Evolutionary conservation across 2,329 filamentous ascomycete genomes (phyloP).

Genomic region (Colletotrichum tabaci): DNA sequence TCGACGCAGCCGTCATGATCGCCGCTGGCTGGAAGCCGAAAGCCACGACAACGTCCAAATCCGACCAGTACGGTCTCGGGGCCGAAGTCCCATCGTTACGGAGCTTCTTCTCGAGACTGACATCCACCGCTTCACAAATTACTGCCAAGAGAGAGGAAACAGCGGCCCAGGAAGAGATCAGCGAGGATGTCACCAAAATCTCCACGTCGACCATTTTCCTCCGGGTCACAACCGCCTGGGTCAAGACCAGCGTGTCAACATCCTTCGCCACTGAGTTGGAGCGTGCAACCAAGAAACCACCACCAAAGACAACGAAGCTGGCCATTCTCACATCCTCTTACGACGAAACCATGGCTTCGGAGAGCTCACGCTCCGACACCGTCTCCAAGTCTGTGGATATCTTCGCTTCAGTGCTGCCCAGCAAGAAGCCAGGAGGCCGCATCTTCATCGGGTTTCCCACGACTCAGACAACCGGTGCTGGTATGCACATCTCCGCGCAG

Average conservation of each 20-base stretch:
- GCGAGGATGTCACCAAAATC: slow-evolving; percentile 79
- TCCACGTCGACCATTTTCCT: slow-evolving; percentile 89
- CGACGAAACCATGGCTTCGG: slow-evolving; percentile 80
- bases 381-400: slow-evolving; percentile 79
- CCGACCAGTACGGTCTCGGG: slow-evolving; percentile 65
- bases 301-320: slow-evolving; percentile 88
- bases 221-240: slow-evolving; percentile 85
- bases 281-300: slow-evolving; percentile 96
- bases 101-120: slow-evolving; percentile 86
- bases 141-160: slow-evolving; percentile 72
- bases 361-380: slow-evolving; percentile 64
- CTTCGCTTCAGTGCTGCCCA: slow-evolving; percentile 91
- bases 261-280: slow-evolving; percentile 89
- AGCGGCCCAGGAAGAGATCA: slow-evolving; percentile 72
- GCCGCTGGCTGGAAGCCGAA: slow-evolving; percentile 86
- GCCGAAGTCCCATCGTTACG: slow-evolving; percentile 75
- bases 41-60: slow-evolving; percentile 57
- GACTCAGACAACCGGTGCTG: slow-evolving; percentile 94
- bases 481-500: slow-evolving; percentile 94
- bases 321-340: slow-evolving; percentile 93
- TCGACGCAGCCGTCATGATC: slow-evolving; percentile 91
- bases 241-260: slow-evolving; percentile 81
- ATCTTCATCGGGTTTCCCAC: slow-evolving; percentile 99
- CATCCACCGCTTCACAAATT: slow-evolving; percentile 68
- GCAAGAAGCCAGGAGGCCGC: slow-evolving; percentile 83